These are phyloP conservation scores for Pseudocercospora eumusae DNA, from an alignment of 2,329 filamentous ascomycete species.

Conservation along the genomic window DNA sequence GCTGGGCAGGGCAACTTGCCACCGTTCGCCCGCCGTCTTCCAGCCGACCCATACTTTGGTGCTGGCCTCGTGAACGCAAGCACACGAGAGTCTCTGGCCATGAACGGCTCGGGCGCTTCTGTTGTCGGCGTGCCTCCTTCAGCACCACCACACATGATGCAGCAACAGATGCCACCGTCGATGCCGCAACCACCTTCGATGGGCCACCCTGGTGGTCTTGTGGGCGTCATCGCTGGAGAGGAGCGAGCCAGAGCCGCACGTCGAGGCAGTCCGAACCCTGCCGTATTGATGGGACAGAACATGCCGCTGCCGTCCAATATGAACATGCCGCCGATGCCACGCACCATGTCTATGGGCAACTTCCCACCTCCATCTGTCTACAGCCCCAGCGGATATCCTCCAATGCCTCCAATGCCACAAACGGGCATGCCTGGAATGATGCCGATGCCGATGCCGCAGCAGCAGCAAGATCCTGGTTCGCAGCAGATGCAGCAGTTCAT, in stretches of 20 bases:
- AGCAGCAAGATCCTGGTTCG: slow-evolving; percentile 29
- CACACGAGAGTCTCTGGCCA: slow-evolving; percentile 72
- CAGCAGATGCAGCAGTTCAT: slow-evolving; percentile 44
- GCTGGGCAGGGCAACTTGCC: slow-evolving; percentile 61
- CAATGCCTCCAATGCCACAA: slow-evolving; percentile 33
- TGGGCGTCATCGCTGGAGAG: slow-evolving; percentile 84
- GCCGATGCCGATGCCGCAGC: slow-evolving; percentile 27
- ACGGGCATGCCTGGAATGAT: slow-evolving; percentile 32
- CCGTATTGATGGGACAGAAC: slow-evolving; percentile 27
- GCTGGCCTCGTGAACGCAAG: slow-evolving; percentile 72
- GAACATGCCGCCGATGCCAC: slow-evolving; percentile 34
- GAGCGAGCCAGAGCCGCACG: slow-evolving; percentile 76
- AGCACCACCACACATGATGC: slow-evolving; percentile 26
- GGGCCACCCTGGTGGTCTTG: slow-evolving; percentile 71
- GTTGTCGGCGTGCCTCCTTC: slow-evolving; percentile 40
- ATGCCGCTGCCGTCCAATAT: slow-evolving; percentile 39
- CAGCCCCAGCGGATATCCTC: slow-evolving; percentile 28
- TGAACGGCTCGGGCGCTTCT: slow-evolving; percentile 50
- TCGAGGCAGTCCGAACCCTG: slow-evolving; percentile 71
- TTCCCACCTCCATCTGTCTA: slow-evolving; percentile 33
- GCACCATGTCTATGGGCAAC: slow-evolving; percentile 41
- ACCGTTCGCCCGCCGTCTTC: slow-evolving; percentile 78
- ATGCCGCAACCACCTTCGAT: slow-evolving; percentile 23
- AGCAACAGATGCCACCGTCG: slow-evolving; percentile 27
- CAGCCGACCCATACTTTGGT: slow-evolving; percentile 81